These are phyloP conservation scores for Schizochytrium sp. DNA, from an alignment of 108 stramenopile genomes.

Conservation along the genomic window DNA sequence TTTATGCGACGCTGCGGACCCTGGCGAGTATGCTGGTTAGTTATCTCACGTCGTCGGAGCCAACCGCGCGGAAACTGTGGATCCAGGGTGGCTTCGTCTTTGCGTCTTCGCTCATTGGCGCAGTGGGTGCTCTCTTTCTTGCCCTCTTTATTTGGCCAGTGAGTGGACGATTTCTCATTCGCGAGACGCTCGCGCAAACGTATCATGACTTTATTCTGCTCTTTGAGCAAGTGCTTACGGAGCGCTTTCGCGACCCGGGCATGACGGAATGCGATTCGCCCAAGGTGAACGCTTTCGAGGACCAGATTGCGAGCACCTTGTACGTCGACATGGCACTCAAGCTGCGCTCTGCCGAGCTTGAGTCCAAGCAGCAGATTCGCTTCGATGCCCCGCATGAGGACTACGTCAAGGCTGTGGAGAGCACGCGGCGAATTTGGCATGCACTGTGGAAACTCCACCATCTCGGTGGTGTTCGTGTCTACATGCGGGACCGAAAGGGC, in stretches of 20 bases:
- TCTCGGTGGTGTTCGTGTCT: neutral
- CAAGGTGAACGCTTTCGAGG: neutral
- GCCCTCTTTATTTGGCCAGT: neutral
- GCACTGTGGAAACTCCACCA: neutral
- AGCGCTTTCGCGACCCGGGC: neutral
- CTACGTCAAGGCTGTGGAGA: neutral
- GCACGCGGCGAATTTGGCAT: neutral
- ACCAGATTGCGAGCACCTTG: neutral
- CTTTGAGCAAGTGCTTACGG: neutral
- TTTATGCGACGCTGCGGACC: neutral
- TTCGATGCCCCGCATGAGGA: neutral
- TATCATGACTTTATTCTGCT: neutral
- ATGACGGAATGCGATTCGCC: neutral
- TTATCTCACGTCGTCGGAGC: neutral
- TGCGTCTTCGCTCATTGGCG: neutral
- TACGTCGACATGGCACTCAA: neutral
- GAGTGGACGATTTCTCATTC: neutral
- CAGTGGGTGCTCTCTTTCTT: neutral
- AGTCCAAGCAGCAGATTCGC: neutral
- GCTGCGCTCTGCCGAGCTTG: neutral
- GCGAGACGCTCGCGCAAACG: neutral
- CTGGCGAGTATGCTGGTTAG: neutral
- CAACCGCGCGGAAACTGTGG: neutral
- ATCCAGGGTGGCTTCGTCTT: neutral
- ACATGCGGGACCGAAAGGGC: neutral